Evolutionary conservation across 352 stramenopile species (phyloP).

Genomic region (Phytopythium aichiense): DNA sequence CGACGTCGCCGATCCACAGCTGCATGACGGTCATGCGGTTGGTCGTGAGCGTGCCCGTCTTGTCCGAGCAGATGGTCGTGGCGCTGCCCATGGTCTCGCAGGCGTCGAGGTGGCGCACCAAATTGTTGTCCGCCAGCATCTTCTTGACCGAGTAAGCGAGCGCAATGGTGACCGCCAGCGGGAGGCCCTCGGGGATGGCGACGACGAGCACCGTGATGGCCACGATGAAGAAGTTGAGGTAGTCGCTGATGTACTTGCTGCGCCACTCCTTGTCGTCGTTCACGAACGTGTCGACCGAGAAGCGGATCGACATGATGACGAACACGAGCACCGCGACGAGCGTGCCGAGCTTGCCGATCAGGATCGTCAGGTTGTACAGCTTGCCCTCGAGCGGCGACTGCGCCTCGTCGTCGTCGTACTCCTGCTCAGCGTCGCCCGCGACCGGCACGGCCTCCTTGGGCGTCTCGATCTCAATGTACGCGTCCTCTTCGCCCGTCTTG

Average conservation of each 20-base stretch:
- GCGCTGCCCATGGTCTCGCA: constrained; percentile 94
- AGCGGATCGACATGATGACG: constrained; percentile 70
- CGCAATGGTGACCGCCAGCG: constrained; percentile 95
- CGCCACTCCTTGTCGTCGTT: constrained; percentile 32
- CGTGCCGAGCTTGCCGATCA: constrained; percentile 83
- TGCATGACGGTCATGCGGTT: constrained; percentile 97
- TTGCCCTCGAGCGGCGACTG: constrained; percentile 84
- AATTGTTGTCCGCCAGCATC: constrained; percentile 87
- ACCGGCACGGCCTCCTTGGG: constrained; percentile 1
- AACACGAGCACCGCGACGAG: constrained; percentile 72
- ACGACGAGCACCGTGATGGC: constrained; percentile 93
- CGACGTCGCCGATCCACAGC: constrained; percentile 66
- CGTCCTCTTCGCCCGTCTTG: constrained; percentile 53
- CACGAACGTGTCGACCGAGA: constrained; percentile 62
- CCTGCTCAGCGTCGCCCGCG: constrained; percentile 9
- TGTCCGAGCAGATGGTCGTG: constrained; percentile 97
- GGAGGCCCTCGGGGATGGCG: constrained; percentile 96
- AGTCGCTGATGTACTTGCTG: constrained; percentile 53
- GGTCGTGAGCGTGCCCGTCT: constrained; percentile 96
- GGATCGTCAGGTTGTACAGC: constrained; percentile 75
- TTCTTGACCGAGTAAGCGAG: constrained; percentile 91
- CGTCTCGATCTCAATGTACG: constrained; percentile 3
- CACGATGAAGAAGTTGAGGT: constrained; percentile 85
- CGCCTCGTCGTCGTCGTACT: constrained; percentile 41
- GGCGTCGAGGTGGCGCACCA: constrained; percentile 84